Percentiles rank a stretch among this genome's conserved stretches.
phyloP scores from a whole-genome alignment of 345 rosid species.

The Eucalyptus albens region DNA sequence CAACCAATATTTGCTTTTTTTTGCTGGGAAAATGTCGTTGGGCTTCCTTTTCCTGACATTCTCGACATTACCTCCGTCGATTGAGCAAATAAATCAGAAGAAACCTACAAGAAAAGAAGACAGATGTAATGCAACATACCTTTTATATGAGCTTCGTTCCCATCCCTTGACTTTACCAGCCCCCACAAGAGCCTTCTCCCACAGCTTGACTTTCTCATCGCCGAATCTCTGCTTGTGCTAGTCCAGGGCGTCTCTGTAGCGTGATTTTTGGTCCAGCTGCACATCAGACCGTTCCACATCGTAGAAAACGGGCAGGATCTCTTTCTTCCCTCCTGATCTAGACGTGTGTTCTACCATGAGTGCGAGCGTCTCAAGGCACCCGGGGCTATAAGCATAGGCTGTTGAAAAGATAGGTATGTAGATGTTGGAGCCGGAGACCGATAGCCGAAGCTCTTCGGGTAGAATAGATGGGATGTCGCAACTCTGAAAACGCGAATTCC shows the following conservation, averaged over 20 bases:
- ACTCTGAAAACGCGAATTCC: background rate
- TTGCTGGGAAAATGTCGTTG: too few relatives aligned
- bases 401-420: background rate
- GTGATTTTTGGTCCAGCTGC: background rate
- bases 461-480: background rate
- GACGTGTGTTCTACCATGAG: background rate
- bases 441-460: background rate
- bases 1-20: too few relatives aligned
- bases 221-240: fast-evolving
- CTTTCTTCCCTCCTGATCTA: background rate
- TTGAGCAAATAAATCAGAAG: too few relatives aligned
- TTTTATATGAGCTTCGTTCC: background rate
- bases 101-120: too few relatives aligned
- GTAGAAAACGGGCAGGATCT: background rate
- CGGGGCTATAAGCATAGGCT: fast-evolving
- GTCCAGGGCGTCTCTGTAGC: background rate
- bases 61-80: too few relatives aligned
- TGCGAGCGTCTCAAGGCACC: background rate
- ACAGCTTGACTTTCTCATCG: background rate
- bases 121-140: too few relatives aligned
- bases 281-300: background rate
- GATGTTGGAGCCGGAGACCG: background rate
- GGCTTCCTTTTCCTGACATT: too few relatives aligned
- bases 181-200: background rate
- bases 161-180: background rate